Evolutionary conservation across 1,284 basidiomycete species (phyloP).

Genomic region (Athelia psychrophila): DNA sequence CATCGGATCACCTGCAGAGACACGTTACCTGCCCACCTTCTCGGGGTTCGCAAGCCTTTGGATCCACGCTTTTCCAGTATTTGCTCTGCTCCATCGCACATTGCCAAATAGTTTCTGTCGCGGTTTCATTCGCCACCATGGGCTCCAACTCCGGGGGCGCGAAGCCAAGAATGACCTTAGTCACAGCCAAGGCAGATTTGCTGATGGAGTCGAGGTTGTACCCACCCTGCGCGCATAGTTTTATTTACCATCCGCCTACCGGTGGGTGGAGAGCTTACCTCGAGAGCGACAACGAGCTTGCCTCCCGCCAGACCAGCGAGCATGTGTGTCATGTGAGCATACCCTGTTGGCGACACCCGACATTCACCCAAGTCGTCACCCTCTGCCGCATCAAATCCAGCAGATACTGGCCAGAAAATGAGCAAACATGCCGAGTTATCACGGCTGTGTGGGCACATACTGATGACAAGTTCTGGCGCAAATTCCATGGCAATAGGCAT

Average conservation of each 20-base stretch:
- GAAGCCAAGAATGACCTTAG: slow-evolving; percentile 83
- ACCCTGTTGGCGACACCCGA: slow-evolving; percentile 89
- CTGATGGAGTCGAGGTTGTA: slow-evolving; percentile 94
- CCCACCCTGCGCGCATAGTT: slow-evolving; percentile 65
- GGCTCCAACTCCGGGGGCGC: slow-evolving; percentile 73
- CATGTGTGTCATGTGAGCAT: slow-evolving; percentile 99
- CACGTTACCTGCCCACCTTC: slow-evolving; percentile 48
- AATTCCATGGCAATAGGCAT: slow-evolving; percentile 99
- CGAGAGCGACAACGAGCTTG: slow-evolving; percentile 88
- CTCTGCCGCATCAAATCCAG: slow-evolving; percentile 95
- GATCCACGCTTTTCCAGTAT: slow-evolving; percentile 87
- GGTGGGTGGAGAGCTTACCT: slow-evolving; percentile 69
- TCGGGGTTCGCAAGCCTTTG: slow-evolving; percentile 74
- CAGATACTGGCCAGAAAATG: slow-evolving; percentile 67
- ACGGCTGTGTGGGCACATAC: slow-evolving; percentile 36
- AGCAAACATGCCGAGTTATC: slow-evolving; percentile 2
- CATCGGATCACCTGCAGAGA: slow-evolving; percentile 5
- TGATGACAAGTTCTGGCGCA: slow-evolving; percentile 93
- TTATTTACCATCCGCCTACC: no score
- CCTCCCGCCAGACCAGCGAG: slow-evolving; percentile 88
- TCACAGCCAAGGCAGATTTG: slow-evolving; percentile 84
- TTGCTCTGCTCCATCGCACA: slow-evolving; percentile 85
- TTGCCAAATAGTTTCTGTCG: slow-evolving; percentile 84
- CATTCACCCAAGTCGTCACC: slow-evolving; percentile 93
- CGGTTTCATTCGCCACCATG: slow-evolving; percentile 71